Evolutionary conservation across 139 green algal genomes (phyloP).

Genomic region (Micractinium sp.): DNA sequence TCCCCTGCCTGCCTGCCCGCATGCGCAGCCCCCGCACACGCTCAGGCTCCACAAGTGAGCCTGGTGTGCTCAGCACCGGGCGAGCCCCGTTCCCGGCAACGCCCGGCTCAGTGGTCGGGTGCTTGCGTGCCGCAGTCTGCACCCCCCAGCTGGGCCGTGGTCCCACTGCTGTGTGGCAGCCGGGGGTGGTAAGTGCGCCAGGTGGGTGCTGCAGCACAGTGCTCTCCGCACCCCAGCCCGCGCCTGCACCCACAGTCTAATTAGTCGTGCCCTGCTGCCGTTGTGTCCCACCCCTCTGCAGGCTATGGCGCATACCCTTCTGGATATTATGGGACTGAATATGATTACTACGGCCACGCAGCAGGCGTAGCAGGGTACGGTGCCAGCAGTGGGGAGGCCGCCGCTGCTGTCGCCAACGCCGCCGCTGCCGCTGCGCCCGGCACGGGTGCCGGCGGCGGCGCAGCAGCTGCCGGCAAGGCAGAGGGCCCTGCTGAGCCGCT

Average conservation of each 20-base stretch:
- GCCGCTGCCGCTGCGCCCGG: neutral
- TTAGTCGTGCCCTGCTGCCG: no score
- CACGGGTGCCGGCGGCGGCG: neutral
- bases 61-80: neutral
- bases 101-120: neutral
- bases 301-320: neutral
- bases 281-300: neutral
- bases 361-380: neutral
- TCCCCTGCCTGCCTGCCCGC: no score
- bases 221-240: no score
- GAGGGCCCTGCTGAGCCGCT: neutral
- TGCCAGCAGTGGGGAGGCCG: neutral
- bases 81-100: neutral
- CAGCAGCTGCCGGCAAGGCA: neutral
- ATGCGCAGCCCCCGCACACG: no score
- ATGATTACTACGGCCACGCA: constrained; percentile 9
- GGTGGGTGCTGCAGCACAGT: neutral
- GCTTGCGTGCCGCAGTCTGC: no score
- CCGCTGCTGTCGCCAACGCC: neutral
- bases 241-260: no score
- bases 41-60: no score
- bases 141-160: no score
- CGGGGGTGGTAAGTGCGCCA: neutral
- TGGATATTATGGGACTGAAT: neutral
- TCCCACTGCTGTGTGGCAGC: no score